These are phyloP conservation scores for Steccherinum ochraceum DNA, from an alignment of 768 basidiomycete species.

Conservation along the genomic window DNA sequence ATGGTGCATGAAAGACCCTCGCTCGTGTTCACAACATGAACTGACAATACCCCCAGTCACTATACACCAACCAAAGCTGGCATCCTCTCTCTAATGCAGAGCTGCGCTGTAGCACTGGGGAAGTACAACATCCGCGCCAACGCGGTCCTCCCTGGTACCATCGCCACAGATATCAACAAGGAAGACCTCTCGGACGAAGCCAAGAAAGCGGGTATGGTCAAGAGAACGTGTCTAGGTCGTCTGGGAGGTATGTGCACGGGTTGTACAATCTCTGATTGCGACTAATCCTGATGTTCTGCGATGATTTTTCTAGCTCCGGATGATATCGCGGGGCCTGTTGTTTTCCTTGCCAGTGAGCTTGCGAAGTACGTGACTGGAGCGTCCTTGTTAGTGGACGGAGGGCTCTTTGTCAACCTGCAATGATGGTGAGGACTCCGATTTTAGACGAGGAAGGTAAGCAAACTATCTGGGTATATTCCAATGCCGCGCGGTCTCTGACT, in stretches of 20 bases:
- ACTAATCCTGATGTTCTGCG: too few species aligned
- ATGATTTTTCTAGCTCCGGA: conserved; percentile 54
- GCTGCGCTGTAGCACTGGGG: conserved; percentile 71
- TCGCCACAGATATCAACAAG: conserved; percentile 73
- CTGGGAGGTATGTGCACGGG: conserved; percentile 54
- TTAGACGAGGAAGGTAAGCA: too few species aligned
- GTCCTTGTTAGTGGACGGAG: conserved; percentile 64
- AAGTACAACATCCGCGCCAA: conserved; percentile 71
- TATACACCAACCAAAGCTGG: conserved; percentile 81
- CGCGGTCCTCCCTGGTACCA: conserved; percentile 69
- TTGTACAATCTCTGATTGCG: too few species aligned
- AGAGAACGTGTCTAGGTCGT: conserved; percentile 59
- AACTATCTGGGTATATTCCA: too few species aligned
- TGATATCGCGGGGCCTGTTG: conserved; percentile 68
- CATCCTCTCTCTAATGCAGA: conserved; percentile 73
- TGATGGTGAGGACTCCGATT: conserved; percentile 20
- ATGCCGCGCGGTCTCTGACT: too few species aligned
- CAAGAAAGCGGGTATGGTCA: conserved; percentile 59
- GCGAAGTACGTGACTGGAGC: conserved; percentile 67
- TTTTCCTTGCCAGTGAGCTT: conserved; percentile 68
- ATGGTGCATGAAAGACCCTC: conserved; percentile 30
- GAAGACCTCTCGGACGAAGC: conserved; percentile 56
- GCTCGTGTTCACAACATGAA: neutral
- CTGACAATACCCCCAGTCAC: conserved; percentile 34
- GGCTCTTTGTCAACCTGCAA: conserved; percentile 70